Base-by-base conservation (phyloP, 1,284 basidiomycete genomes). In the Phellinidium pouzarii region DNA sequence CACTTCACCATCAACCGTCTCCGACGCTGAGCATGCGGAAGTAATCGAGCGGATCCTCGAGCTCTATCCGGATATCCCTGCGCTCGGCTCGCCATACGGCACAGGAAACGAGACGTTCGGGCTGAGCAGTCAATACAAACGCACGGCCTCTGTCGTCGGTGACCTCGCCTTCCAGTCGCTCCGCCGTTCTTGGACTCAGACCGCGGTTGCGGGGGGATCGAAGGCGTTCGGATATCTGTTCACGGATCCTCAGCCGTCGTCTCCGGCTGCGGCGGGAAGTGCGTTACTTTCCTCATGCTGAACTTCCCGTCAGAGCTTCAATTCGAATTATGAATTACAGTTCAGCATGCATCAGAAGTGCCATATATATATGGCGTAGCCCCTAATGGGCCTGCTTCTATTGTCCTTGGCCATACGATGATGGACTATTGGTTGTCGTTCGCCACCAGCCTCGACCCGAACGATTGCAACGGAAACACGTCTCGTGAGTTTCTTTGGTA, bases 391-490 rank as follows among this genome's bases (percentile, higher is more conserved):
- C 64, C 66, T 3, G 48, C 59, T 1, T 61, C 67, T 6, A 62
- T 64, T 2, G 48, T 55, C 22, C 54, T 77, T 2, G 73, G 72
- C 52, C 59, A 47, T 7, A 27, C 29, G 17, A 75, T 78, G 69
- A 69, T 75, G 55, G 72, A 78, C 49, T 78, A 77, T 50, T 78
- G 76, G 75, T 64, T 78, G 12, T 78, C 76, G 0, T 78, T 78
- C 53, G 71, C 71, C 0, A 71, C 68, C 3, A 73, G 68, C 37
- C 60, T 76, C 34, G 67, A 75, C 48, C 76, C 77, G 4, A 79
- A 78, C 55, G 76, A 78, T 54, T 71, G 70, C 4, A 64, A 62
- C 22, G 76, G 76, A 20, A 59, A 58, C 48, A 45, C 48, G 53
- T 48, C 23, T 51, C 55, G 40, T 52, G 50, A 22, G 44, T 59